Percentiles rank a stretch among this genome's conserved stretches.
These are phyloP conservation scores for Aspergillus caelatus DNA, from an alignment of 2,329 filamentous ascomycete genomes.

Conservation along the genomic window DNA sequence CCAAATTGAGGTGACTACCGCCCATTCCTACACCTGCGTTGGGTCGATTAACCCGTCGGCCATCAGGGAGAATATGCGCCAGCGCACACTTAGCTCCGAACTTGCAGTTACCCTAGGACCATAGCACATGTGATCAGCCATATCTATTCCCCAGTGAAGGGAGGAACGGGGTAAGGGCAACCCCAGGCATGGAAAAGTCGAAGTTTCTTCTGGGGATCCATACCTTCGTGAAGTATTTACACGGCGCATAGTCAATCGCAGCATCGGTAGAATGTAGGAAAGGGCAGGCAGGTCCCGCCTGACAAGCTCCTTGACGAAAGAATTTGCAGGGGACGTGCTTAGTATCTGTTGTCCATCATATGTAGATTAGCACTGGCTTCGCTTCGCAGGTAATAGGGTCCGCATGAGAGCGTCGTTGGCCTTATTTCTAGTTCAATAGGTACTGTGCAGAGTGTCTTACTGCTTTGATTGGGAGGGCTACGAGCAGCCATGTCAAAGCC, in stretches of 20 bases:
- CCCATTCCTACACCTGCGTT: conserved; percentile 49
- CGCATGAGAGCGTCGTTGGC: background rate
- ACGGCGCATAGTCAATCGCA: conserved; percentile 80
- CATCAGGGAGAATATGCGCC: conserved; percentile 92
- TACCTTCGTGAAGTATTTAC: conserved; percentile 99
- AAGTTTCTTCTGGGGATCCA: conserved; percentile 7
- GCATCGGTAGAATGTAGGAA: conserved; percentile 92
- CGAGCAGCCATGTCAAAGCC: conserved; percentile 49
- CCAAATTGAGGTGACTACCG: conserved; percentile 65
- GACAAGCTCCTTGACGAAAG: conserved; percentile 93
- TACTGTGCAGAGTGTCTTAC: conserved; percentile 35
- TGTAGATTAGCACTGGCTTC: background rate
- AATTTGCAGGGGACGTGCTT: conserved; percentile 99
- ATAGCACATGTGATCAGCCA: conserved; percentile 26
- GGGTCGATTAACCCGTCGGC: conserved; percentile 82
- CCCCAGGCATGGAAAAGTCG: background rate
- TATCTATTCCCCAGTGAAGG: background rate
- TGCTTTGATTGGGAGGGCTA: conserved; percentile 50
- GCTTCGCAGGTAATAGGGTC: background rate
- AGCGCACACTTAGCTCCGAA: conserved; percentile 98
- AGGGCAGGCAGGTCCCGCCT: conserved; percentile 92
- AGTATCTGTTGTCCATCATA: conserved; percentile 65
- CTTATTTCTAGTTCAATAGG: background rate
- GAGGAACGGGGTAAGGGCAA: background rate
- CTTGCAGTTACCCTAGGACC: conserved; percentile 87